phyloP scores from a whole-genome alignment of 2,329 filamentous ascomycete species.

The Paecilomyces variotii region DNA sequence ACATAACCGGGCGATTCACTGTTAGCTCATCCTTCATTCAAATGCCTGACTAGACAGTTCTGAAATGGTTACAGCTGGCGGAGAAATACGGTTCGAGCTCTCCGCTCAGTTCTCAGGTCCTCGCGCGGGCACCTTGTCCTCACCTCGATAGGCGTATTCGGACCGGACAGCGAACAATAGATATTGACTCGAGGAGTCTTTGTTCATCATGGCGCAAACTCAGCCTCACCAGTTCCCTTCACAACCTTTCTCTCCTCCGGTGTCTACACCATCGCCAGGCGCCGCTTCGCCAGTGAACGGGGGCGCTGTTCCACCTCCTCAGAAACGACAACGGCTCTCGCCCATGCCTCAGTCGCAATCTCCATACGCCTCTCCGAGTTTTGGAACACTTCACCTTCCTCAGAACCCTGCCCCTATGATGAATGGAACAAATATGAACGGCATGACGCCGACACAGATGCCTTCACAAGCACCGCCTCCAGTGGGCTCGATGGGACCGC shows the following conservation, averaged over 20 bases:
- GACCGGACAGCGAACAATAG: constrained; percentile 12
- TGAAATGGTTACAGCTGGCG: constrained; percentile 33
- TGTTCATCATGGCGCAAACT: constrained; percentile 51
- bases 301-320: constrained; percentile 55
- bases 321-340: constrained; percentile 65
- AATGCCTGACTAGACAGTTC: constrained; percentile 8
- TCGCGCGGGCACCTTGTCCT: constrained; percentile 19
- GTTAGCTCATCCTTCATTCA: constrained; percentile 7
- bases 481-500: constrained; percentile 52
- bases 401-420: constrained; percentile 21
- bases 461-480: constrained; percentile 23
- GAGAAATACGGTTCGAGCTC: constrained; percentile 29
- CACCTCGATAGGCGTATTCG: constrained; percentile 13
- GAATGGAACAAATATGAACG: constrained; percentile 43
- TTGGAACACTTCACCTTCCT: constrained; percentile 40
- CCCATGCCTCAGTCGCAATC: constrained; percentile 56
- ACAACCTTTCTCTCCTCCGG: constrained; percentile 55
- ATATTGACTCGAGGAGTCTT: constrained; percentile 1
- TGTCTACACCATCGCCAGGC: constrained; percentile 54
- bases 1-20: constrained; percentile 7
- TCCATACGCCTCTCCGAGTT: constrained; percentile 57
- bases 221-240: constrained; percentile 46
- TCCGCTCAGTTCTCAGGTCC: constrained; percentile 26
- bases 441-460: constrained; percentile 42
- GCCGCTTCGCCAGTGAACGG: constrained; percentile 42